Evolutionary conservation across 768 basidiomycete genomes (phyloP).

Genomic region (Calocybe indica): DNA sequence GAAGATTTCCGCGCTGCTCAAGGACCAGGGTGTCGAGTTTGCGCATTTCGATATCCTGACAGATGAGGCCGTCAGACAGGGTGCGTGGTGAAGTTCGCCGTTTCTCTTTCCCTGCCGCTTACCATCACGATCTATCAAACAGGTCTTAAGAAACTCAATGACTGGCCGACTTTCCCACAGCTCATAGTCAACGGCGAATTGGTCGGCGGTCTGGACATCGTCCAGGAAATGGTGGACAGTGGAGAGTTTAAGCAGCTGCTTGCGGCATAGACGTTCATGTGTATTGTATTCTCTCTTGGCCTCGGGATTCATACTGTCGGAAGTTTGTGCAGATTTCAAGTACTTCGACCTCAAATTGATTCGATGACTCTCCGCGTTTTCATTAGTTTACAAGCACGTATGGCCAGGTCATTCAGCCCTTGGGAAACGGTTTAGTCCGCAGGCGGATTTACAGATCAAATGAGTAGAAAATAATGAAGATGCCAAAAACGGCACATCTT

Average conservation of each 20-base stretch:
- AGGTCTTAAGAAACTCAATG: slow-evolving; percentile 73
- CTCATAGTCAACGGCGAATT: slow-evolving; percentile 87
- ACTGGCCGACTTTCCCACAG: slow-evolving; percentile 91
- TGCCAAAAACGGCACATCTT: too few relatives aligned
- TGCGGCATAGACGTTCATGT: slow-evolving; percentile 5
- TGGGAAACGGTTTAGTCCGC: neutral
- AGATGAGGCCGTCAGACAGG: slow-evolving; percentile 79
- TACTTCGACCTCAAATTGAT: too few relatives aligned
- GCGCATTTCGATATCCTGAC: slow-evolving; percentile 77
- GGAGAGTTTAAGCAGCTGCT: slow-evolving; percentile 65
- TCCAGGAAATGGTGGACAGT: slow-evolving; percentile 79
- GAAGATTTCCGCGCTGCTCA: slow-evolving; percentile 63
- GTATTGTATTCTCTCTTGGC: neutral
- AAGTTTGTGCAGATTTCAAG: neutral
- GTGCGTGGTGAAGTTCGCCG: slow-evolving; percentile 28
- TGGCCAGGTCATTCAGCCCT: neutral
- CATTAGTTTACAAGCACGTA: neutral
- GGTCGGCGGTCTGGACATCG: slow-evolving; percentile 91
- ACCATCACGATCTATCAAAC: neutral
- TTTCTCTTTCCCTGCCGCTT: neutral
- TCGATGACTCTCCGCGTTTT: neutral
- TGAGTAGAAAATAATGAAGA: too few relatives aligned
- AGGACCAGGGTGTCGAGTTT: slow-evolving; percentile 60
- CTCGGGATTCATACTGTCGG: neutral
- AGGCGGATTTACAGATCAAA: too few relatives aligned